Base-by-base conservation (phyloP, 805 yeast genomes). In the Cyberlindnera amylophila region DNA sequence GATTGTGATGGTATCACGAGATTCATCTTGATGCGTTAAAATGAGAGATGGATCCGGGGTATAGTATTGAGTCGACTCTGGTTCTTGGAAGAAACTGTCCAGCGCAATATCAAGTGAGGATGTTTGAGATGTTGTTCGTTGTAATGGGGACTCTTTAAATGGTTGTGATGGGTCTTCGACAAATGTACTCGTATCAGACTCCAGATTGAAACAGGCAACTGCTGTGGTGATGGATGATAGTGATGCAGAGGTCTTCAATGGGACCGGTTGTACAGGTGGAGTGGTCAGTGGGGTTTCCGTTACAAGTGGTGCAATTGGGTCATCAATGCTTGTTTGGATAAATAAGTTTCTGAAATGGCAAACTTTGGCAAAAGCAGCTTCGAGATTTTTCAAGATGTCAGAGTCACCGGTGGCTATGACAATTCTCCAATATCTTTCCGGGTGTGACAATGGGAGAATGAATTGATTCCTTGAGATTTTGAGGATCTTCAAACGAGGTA, bases 351-450 rank as follows among this genome's bases (percentile, higher is more conserved):
- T 62, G 52, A 69, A 75, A 23, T 60, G 62, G 19, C 75, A 72
- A 17, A 66, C 63, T 7, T 52, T 49, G 28, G 61, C 45, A 19
- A 60, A 45, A 0, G 50, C 41, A 0, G 34, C n/a, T 41, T 65
- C 70, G 29, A 68, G 54, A 6, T 53, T 55, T 4, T 42, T 15
- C 1, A 55, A 44, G 3, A 47, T 44, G 0, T 32, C 23, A 1
- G 42, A 45, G 38, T 53, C 52, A 12, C 33, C 35, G 4, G 64
- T 56, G 17, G 57, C 50, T 41, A 67, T 52, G 15, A 56, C 65
- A 34, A 80, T 66, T 23, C 74, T 70, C 95, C 95, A 86, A 60
- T 78, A 84, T 52, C 91, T 65, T 48, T 79, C 82, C 0, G 95
- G 95, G 52, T 84, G 85, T 21, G 77, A 77, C 44, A 86, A 69